A percentile compares a stretch with the other conserved stretches of the same genome.
phyloP scores from a whole-genome alignment of 1,284 basidiomycete genomes.

The Pseudozyma sp. region DNA sequence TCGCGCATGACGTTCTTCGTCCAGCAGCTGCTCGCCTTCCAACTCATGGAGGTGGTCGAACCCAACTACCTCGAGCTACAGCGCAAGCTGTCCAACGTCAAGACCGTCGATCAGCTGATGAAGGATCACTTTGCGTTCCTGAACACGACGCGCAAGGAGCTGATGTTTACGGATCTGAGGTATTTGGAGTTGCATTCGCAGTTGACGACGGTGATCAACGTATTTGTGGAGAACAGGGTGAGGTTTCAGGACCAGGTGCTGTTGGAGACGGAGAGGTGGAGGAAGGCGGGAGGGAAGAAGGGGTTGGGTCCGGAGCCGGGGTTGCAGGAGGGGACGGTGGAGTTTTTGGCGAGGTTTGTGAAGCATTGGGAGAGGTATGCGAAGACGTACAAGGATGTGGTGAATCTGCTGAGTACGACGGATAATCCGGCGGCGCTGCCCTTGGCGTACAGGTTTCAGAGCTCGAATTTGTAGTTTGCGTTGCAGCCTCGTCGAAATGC shows the following conservation, averaged over 20 bases:
- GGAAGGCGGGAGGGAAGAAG: conserved; percentile 31
- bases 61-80: conserved; percentile 66
- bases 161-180: conserved; percentile 66
- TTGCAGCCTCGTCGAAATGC: no score
- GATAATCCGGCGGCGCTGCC: conserved; percentile 67
- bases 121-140: conserved; percentile 66
- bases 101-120: conserved; percentile 67
- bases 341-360: conserved; percentile 52
- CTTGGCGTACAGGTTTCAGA: conserved; percentile 63
- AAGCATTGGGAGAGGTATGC: conserved; percentile 58
- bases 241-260: conserved; percentile 60
- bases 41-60: conserved; percentile 65
- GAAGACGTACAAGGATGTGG: conserved; percentile 64
- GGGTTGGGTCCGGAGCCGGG: conserved; percentile 28
- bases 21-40: conserved; percentile 65
- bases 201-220: conserved; percentile 55
- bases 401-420: conserved; percentile 65
- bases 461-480: conserved; percentile 30
- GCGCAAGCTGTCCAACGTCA: conserved; percentile 54
- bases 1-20: conserved; percentile 67
- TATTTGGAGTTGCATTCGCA: conserved; percentile 60
- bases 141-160: conserved; percentile 64
- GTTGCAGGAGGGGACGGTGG: conserved; percentile 34
- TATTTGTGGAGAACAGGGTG: conserved; percentile 58
- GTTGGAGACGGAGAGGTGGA: conserved; percentile 50